A percentile compares a stretch with the other conserved stretches of the same genome.
Conservation (phyloP, 176 grass and related monocot species). For the Aegilops sharonensis region DNA sequence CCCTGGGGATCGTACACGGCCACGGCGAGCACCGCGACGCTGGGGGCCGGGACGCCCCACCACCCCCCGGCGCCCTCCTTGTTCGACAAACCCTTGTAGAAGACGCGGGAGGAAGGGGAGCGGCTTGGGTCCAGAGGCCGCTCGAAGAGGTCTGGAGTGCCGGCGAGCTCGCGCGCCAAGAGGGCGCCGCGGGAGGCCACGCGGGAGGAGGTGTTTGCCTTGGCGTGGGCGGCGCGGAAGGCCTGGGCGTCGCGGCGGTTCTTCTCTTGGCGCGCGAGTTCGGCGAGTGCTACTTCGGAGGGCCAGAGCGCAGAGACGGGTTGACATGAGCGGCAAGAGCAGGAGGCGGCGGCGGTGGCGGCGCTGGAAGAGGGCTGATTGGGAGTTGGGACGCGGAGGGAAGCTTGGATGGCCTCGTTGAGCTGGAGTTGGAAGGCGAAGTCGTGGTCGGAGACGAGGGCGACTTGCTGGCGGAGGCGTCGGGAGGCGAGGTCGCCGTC, state of each 20-base stretch:
- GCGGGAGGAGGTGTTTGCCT: conserved; percentile 26
- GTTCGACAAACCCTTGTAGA: conserved; percentile 61
- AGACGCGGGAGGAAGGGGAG: conserved; percentile 39
- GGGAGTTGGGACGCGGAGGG: background rate
- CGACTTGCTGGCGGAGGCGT: conserved; percentile 1
- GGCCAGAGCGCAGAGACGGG: background rate
- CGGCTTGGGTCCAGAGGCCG: conserved; percentile 11
- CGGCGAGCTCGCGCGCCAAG: conserved; percentile 48
- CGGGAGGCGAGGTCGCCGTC: conserved; percentile 1
- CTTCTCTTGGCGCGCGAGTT: conserved; percentile 44
- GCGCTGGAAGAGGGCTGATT: background rate
- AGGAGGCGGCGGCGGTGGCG: background rate
- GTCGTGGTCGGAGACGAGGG: background rate
- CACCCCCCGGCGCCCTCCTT: background rate
- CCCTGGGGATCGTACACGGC: conserved; percentile 47
- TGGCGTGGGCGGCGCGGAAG: conserved; percentile 26
- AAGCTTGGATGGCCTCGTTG: conserved; percentile 42
- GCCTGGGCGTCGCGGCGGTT: conserved; percentile 42
- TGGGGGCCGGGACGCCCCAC: conserved; percentile 14
- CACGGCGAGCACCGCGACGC: conserved; percentile 45
- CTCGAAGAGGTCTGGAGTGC: conserved; percentile 48
- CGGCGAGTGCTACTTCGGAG: background rate
- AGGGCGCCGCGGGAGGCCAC: conserved; percentile 42
- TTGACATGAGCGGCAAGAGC: background rate
- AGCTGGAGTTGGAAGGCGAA: conserved; percentile 45